These are phyloP conservation scores for Xylaria sp. DNA, from an alignment of 2,329 filamentous ascomycete species.

Conservation along the genomic window DNA sequence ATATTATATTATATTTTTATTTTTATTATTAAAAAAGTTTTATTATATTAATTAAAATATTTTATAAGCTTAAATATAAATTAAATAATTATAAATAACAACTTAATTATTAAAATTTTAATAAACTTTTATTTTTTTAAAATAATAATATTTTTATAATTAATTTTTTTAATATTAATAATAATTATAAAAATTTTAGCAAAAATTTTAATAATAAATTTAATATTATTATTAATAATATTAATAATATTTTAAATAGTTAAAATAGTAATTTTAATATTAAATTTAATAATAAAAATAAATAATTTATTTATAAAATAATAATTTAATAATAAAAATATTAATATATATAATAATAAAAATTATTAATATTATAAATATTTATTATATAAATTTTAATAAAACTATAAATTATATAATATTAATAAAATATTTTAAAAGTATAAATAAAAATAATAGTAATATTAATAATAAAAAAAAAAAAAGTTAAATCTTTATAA, in stretches of 20 bases:
- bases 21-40: too few relatives aligned
- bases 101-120: neutral
- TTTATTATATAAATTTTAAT: neutral
- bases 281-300: neutral
- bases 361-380: constrained; percentile 2
- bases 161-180: neutral
- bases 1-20: neutral
- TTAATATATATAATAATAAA: neutral
- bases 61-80: neutral
- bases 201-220: neutral
- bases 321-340: too few relatives aligned
- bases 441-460: too few relatives aligned
- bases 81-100: neutral
- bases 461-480: too few relatives aligned
- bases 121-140: too few relatives aligned
- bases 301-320: too few relatives aligned
- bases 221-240: neutral
- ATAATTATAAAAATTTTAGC: neutral
- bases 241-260: neutral
- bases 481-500: too few relatives aligned
- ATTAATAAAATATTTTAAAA: too few relatives aligned
- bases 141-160: neutral
- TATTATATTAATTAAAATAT: neutral
- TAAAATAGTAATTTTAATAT: neutral
- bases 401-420: constrained; percentile 3